Evolutionary conservation across 306 rosid genomes (phyloP).

Genomic region (peach (Prunus persica)): Prunus_persica_NCBIv2 NC_034009.1:28835001-28835500

Average conservation of each 20-base stretch:
- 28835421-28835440: constrained; percentile 35
- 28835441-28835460: constrained; percentile 12
- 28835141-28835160: constrained; percentile 25
- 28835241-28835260: not conserved
- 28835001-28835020: constrained; percentile 18
- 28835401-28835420: constrained; percentile 40
- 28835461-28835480: constrained; percentile 3
- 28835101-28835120: constrained; percentile 37
- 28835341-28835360: not conserved
- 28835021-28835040: constrained; percentile 50
- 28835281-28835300: not conserved
- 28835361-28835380: not conserved
- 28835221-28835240: not conserved
- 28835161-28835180: constrained; percentile 35
- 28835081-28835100: constrained; percentile 24
- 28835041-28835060: constrained; percentile 77
- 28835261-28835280: not conserved
- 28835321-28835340: not conserved
- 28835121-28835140: constrained; percentile 28
- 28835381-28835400: constrained; percentile 2
- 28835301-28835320: not conserved
- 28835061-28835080: constrained; percentile 51
- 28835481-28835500: constrained; percentile 31
- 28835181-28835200: constrained; percentile 46
- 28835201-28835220: constrained; percentile 8